Evolutionary conservation across 1,139 yeast species (phyloP).

Genomic region (Saccharomycopsis phalli): DNA sequence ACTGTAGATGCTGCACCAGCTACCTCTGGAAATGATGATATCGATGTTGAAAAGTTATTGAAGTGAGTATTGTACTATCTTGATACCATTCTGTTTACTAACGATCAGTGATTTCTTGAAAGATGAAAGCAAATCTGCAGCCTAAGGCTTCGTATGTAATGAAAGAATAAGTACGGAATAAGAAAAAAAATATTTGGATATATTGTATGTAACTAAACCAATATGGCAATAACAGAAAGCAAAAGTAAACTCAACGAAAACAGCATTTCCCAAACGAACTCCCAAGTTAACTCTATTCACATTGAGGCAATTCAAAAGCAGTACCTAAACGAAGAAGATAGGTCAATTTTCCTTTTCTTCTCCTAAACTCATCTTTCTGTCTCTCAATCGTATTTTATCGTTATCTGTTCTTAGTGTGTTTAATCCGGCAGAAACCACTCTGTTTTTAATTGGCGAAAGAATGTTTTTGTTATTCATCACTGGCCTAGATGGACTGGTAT

Average conservation of each 20-base stretch:
- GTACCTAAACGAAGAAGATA: too few relatives aligned
- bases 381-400: too few relatives aligned
- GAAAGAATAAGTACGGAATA: too few relatives aligned
- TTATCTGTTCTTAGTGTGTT: too few relatives aligned
- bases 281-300: too few relatives aligned
- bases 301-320: too few relatives aligned
- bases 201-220: background rate
- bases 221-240: background rate
- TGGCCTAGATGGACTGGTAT: conserved; percentile 1
- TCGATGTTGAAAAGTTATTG: conserved; percentile 20
- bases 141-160: too few relatives aligned
- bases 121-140: too few relatives aligned
- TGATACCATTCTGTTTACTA: background rate
- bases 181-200: too few relatives aligned
- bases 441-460: conserved; percentile 12
- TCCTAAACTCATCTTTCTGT: too few relatives aligned
- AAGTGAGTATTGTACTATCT: conserved; percentile 8
- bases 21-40: conserved; percentile 11
- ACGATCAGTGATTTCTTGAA: conserved; percentile 18
- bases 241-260: too few relatives aligned
- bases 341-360: conserved; percentile 15
- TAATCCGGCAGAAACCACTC: conserved; percentile 3
- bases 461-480: conserved; percentile 2
- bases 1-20: conserved; percentile 13
- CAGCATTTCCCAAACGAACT: too few relatives aligned